phyloP scores from a whole-genome alignment of 1,284 basidiomycete genomes.

The Ustilago trichophora region DNA sequence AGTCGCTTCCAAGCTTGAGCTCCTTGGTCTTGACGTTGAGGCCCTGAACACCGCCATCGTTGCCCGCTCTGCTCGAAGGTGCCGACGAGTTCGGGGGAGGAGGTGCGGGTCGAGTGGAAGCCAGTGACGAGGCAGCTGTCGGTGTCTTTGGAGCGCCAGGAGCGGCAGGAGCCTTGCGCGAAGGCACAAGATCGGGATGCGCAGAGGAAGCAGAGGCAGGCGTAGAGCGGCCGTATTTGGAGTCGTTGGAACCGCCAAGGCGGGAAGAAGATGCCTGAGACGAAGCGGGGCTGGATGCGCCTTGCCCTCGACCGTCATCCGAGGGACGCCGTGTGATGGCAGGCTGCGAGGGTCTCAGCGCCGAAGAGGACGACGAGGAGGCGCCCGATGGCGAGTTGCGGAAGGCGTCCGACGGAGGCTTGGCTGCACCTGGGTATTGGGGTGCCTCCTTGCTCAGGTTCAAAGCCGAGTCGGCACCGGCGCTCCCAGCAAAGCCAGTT shows the following conservation, averaged over 20 bases:
- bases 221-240: slow-evolving; percentile 33
- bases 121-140: slow-evolving; percentile 20
- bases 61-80: slow-evolving; percentile 19
- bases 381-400: slow-evolving; percentile 19
- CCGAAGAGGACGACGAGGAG: slow-evolving; percentile 11
- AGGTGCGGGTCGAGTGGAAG: slow-evolving; percentile 30
- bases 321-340: slow-evolving; percentile 30
- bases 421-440: slow-evolving; percentile 22
- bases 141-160: slow-evolving; percentile 38
- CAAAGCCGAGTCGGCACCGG: slow-evolving; percentile 23
- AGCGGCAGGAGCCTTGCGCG: slow-evolving; percentile 57
- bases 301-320: slow-evolving; percentile 32
- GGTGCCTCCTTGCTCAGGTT: slow-evolving; percentile 35
- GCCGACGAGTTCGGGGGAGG: slow-evolving; percentile 31
- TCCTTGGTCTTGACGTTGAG: slow-evolving; percentile 63
- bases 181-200: slow-evolving; percentile 48
- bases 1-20: slow-evolving; percentile 52
- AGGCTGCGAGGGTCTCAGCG: slow-evolving; percentile 22
- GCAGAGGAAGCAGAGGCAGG: slow-evolving; percentile 13
- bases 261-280: slow-evolving; percentile 36
- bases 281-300: slow-evolving; percentile 25
- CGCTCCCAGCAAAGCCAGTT: slow-evolving; percentile 50
- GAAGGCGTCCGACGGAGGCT: slow-evolving; percentile 43
- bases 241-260: slow-evolving; percentile 37
- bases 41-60: slow-evolving; percentile 37